phyloP scores from a whole-genome alignment of 2,329 filamentous ascomycete genomes.

The Fusarium chuoi region DNA sequence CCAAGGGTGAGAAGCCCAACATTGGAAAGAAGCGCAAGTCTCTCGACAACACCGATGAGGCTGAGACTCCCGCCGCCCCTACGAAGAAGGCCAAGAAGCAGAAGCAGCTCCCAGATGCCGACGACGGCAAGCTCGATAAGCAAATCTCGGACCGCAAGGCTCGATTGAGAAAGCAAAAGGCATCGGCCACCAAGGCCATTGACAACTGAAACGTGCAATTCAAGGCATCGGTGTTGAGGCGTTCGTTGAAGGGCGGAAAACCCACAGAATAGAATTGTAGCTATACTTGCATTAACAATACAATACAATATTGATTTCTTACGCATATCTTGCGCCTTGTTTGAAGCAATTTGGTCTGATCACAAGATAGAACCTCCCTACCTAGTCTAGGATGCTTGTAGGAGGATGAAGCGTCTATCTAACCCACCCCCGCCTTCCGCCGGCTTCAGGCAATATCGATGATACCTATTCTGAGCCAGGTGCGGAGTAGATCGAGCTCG shows the following conservation, averaged over 20 bases:
- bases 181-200: constrained; percentile 62
- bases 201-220: constrained; percentile 52
- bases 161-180: constrained; percentile 69
- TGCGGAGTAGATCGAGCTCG: too few species aligned
- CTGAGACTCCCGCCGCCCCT: constrained; percentile 53
- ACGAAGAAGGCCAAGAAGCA: constrained; percentile 53
- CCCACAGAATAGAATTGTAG: constrained; percentile 34
- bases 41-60: constrained; percentile 54
- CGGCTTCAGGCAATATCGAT: background rate
- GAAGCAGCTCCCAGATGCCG: constrained; percentile 53
- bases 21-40: constrained; percentile 74
- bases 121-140: constrained; percentile 65
- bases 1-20: constrained; percentile 62
- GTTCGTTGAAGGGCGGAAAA: constrained; percentile 47
- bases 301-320: constrained; percentile 35
- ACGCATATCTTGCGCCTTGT: constrained; percentile 15
- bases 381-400: background rate
- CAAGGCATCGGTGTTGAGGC: constrained; percentile 49
- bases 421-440: constrained; percentile 10
- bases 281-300: constrained; percentile 36
- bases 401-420: background rate
- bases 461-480: too few species aligned
- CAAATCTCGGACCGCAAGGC: constrained; percentile 69
- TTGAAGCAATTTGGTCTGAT: background rate
- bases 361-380: background rate